Evolutionary conservation across 2,329 filamentous ascomycete species (phyloP), one percentile per base, ranked within the genome.

Genomic region (Coccinonectria pachysandricola): DNA sequence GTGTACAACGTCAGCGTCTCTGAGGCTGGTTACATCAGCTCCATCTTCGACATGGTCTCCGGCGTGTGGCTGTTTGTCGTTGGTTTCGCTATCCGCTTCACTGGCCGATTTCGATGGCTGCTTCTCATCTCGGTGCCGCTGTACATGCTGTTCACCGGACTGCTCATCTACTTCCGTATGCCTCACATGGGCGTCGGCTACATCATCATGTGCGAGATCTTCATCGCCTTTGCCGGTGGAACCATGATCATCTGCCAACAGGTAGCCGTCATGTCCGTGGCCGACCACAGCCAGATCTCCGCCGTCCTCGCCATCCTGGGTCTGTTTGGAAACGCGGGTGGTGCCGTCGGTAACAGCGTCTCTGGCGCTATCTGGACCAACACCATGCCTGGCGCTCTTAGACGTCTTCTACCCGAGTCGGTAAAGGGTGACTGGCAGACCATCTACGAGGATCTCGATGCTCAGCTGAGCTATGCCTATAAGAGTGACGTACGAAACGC

Each of bases 221-320:
- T 68, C 27, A 57, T 70, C 31, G 62, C 65, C 10, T 51, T 64
- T 12, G 64, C 53, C 14, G 65, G 57, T 13, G 64, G 62, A 34
- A 64, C 68, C 48, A 65, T 67, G 40, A 65, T 64, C 7, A 35
- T 67, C 9, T 57, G 59, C 26, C 51, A 65, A 31, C 62, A 75
- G 32, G 64, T 76, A 40, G 66, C 68, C 5, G 61, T 74, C 23
- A 65, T 74, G 50, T 56, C 64, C 0, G 59, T 63, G 4, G 61
- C 62, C 8, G 60, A 60, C 33, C 67, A 69, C 27, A 56, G 64
- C 23, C 57, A 68, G 19, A 55, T 71, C 7, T 65, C 68, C 10
- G 59, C 57, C 3, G 54, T 52, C 5, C 50, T 65, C 18, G 59
- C 61, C 0, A 39, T 65, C n/a, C 42, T 64, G 3, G 52, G 53